These are phyloP conservation scores for Torulaspora gathmanii DNA, from an alignment of 805 yeast species.

Conservation along the genomic window DNA sequence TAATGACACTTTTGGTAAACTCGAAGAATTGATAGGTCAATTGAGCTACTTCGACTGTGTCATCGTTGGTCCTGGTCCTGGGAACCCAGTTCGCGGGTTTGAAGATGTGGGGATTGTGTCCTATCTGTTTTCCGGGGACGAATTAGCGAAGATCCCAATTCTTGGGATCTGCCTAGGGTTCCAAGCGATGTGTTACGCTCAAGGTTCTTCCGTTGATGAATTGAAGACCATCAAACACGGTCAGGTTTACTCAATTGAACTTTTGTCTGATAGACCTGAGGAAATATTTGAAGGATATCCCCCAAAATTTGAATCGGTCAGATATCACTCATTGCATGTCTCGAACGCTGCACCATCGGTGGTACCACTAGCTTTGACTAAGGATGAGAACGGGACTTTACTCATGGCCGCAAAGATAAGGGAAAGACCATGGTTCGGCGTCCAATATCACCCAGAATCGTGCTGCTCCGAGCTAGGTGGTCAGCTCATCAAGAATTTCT, in stretches of 20 bases:
- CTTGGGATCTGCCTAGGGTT: slow-evolving; percentile 93
- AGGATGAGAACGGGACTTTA: slow-evolving; percentile 41
- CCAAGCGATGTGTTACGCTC: slow-evolving; percentile 66
- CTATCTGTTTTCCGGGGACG: slow-evolving; percentile 43
- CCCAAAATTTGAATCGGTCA: slow-evolving; percentile 55
- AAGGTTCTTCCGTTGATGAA: slow-evolving; percentile 53
- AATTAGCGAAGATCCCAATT: slow-evolving; percentile 48
- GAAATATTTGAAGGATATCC: slow-evolving; percentile 44
- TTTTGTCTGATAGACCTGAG: slow-evolving; percentile 8
- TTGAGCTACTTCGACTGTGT: slow-evolving; percentile 63
- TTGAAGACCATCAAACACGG: slow-evolving; percentile 75
- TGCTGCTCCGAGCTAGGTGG: slow-evolving; percentile 73
- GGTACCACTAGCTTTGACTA: slow-evolving; percentile 58
- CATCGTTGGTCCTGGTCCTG: slow-evolving; percentile 97
- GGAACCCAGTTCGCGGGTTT: slow-evolving; percentile 58
- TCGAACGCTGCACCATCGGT: slow-evolving; percentile 34
- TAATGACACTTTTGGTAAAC: slow-evolving; percentile 35
- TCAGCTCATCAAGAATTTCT: slow-evolving; percentile 55
- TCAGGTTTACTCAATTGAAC: slow-evolving; percentile 55
- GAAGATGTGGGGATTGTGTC: slow-evolving; percentile 72
- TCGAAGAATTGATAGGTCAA: slow-evolving; percentile 38
- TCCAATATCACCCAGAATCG: slow-evolving; percentile 97
- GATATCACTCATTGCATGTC: slow-evolving; percentile 83
- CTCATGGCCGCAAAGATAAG: slow-evolving; percentile 78
- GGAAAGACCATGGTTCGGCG: slow-evolving; percentile 73